Evolutionary conservation across 495 filamentous ascomycete species (phyloP).

Genomic region (Tuber borchii): DNA sequence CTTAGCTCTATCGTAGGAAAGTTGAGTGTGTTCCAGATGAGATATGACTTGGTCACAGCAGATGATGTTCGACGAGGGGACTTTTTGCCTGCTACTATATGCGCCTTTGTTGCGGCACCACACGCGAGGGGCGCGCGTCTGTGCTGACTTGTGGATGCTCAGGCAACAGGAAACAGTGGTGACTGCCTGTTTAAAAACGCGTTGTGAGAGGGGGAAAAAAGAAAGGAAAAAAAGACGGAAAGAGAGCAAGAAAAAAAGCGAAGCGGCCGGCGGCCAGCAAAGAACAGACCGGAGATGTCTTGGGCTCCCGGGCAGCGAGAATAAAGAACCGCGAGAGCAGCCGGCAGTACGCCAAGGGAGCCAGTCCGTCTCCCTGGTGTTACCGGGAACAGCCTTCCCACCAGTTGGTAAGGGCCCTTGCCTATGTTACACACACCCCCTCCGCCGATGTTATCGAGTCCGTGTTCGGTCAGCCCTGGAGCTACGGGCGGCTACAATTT

Average conservation of each 20-base stretch:
- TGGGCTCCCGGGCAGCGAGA: conserved; percentile 15
- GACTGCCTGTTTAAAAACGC: conserved; percentile 27
- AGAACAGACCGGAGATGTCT: conserved; percentile 24
- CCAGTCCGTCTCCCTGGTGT: conserved; percentile 16
- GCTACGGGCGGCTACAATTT: conserved; percentile 1
- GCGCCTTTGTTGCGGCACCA: conserved; percentile 35
- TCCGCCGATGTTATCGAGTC: neutral
- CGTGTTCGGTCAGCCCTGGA: neutral
- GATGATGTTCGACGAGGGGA: conserved; percentile 27
- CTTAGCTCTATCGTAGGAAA: conserved; percentile 19
- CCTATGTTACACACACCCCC: conserved; percentile 4
- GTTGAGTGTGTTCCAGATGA: conserved; percentile 30
- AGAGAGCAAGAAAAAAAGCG: conserved; percentile 1
- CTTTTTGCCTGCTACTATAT: conserved; percentile 21
- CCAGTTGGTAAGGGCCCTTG: conserved; percentile 14
- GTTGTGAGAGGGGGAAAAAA: conserved; percentile 13
- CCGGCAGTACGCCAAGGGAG: conserved; percentile 24
- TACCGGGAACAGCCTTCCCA: neutral
- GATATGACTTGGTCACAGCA: conserved; percentile 33
- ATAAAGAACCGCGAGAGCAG: conserved; percentile 15
- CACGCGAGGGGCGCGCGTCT: conserved; percentile 21
- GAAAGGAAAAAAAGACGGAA: neutral
- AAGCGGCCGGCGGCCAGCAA: conserved; percentile 13
- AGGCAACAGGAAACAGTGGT: conserved; percentile 22
- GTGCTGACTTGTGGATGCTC: conserved; percentile 15